Conservation (phyloP, 768 basidiomycete species). For the Leucogyrophana mollusca region DNA sequence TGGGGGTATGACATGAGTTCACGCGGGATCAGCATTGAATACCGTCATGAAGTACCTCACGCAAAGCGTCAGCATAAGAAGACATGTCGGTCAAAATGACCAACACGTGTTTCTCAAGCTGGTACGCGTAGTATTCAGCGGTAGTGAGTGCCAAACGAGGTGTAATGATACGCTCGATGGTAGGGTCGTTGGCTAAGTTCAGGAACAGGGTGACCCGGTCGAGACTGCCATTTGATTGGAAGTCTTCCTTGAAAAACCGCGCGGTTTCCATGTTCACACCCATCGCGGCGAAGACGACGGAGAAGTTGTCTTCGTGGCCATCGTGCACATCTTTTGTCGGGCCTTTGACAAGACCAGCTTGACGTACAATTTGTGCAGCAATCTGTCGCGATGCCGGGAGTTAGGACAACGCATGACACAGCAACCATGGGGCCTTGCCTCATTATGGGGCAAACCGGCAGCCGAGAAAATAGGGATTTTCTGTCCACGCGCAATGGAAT, state of each 20-base stretch:
- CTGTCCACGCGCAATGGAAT: constrained; percentile 99
- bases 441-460: constrained; percentile 97
- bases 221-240: constrained; percentile 96
- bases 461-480: constrained; percentile 99
- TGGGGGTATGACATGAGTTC: constrained; percentile 10
- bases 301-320: constrained; percentile 99
- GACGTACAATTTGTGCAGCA: constrained; percentile 99
- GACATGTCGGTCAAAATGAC: constrained; percentile 99
- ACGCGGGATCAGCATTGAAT: constrained; percentile 8
- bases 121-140: constrained; percentile 99
- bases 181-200: constrained; percentile 98
- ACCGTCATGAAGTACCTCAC: constrained; percentile 62
- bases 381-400: constrained; percentile 52
- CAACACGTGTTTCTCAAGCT: constrained; percentile 98
- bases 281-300: constrained; percentile 99
- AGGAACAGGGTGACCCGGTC: constrained; percentile 98
- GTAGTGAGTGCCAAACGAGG: constrained; percentile 97
- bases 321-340: constrained; percentile 98
- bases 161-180: constrained; percentile 99
- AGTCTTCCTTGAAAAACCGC: constrained; percentile 99
- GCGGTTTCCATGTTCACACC: constrained; percentile 99
- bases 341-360: constrained; percentile 94
- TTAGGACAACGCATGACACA: no score
- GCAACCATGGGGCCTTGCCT: constrained; percentile 46
- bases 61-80: constrained; percentile 94